Base-by-base conservation (phyloP, 805 yeast species). In the Yamadazyma paraphyllophila region DNA sequence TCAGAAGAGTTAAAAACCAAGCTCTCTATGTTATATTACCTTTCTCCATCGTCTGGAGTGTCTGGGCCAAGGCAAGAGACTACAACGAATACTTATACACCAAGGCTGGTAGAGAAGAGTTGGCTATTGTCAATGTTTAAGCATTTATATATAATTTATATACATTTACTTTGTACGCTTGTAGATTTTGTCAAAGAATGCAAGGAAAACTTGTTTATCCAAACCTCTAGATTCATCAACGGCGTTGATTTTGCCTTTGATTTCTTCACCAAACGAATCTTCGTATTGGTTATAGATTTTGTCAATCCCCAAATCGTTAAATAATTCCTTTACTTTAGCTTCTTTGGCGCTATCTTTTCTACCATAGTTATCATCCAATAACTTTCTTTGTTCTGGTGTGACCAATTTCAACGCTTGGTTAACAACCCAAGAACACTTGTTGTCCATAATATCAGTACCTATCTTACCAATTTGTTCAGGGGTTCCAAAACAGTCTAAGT, bases 401-500 rank as follows among this genome's bases (percentile, higher is more conserved):
- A 80, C 92, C 54, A 83, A 71, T 64, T 84, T 78, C 58, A 94
- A 79, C 7, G 99, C 99, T 57, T 88, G 87, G 76, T 94, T 94
- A 59, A 94, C 80, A 45, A 94, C 83, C 99, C 99, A 94, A 36
- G 97, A 87, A 70, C 99, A 94, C 71, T 94, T 94, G 81, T 94
- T 94, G 71, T 94, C 99, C 73, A 87, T 87, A 62, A 94, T 94
- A 66, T 94, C 99, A 49, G 99, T 94, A 56, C 99, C 99, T 57
- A 94, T 89, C 77, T 94, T 94, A 52, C 99, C 99, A 62, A 91
- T 94, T 61, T 92, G 89, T 63, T 88, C 95, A 36, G 99, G 97
- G 58, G 92, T 89, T 54, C 99, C 99, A 62, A 88, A 94, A 68
- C 97, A 88, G 69, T 94, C 99, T 55, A 94, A 80, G 73, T 77